Base-by-base conservation (phyloP, 2,329 filamentous ascomycete genomes). In the Aspergillus oerlinghausenensis region DNA sequence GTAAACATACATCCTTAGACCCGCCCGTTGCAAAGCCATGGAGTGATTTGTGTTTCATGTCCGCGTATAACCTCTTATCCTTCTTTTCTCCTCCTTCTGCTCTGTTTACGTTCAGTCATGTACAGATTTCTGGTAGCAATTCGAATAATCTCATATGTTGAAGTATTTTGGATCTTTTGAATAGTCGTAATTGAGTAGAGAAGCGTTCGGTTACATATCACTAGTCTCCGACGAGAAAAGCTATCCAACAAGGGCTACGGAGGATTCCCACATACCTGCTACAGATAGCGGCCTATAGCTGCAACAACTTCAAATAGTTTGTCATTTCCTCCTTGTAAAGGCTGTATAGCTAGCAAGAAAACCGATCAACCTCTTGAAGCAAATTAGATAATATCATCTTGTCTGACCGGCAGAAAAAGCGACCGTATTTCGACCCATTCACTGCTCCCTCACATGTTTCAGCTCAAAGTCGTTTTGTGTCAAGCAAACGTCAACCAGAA, bases 51-150 rank as follows among this genome's bases (percentile, higher is more conserved):
- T 29, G 23, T n/a, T 29, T 49, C 14, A 10, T 35, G 8, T 45
- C 42, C 42, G 42, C 42, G 42, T 45, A 45, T 45, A 19, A 45
- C 8, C 49, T 38, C 32, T 29, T 38, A 38, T 47, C 43, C 49
- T 52, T 35, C 38, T 7, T 51, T 28, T 26, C 21, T 40, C 48
- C 32, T 49, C 28, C 10, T 54, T 54, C 55, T n/a, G n/a, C 45
- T 47, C 32, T 52, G 49, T 57, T 38, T 57, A 50, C 42, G 52
- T 59, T 51, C 50, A 26, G 50, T 60, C 54, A 60, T 61, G 57
- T 61, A 61, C 59, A 61, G 59, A 56, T 38, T 21, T 51, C 29
- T 52, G 53, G 50, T 58, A 60, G 56, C 55, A 58, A 60, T 55
- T 55, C 23, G 4, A 47, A 51, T 38, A 43, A 32, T 47, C 51